Evolutionary conservation across 176 grass and related monocot species (phyloP).

Genomic region (Saccharum spontaneum): DNA sequence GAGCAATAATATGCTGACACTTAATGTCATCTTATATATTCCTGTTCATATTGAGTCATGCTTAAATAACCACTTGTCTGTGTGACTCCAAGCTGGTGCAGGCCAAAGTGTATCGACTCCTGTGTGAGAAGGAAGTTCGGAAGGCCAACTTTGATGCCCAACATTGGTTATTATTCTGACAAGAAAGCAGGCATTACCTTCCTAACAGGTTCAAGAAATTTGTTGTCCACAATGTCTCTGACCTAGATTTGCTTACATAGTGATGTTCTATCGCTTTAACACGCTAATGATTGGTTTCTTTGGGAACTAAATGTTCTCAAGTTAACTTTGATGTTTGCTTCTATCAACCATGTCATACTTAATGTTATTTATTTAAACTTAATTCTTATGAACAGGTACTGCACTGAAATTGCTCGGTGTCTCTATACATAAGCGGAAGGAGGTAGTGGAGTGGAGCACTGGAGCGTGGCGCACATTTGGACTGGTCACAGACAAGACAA

Average conservation of each 20-base stretch:
- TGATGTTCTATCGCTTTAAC: neutral
- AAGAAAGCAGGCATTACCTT: constrained; percentile 69
- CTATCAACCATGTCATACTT: neutral
- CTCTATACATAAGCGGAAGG: neutral
- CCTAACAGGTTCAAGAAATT: constrained; percentile 85
- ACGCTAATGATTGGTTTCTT: neutral
- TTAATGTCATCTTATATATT: neutral
- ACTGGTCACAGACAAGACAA: neutral
- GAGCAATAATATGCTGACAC: neutral
- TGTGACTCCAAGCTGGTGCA: constrained; percentile 65
- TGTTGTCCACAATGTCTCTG: constrained; percentile 71
- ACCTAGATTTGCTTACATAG: constrained; percentile 79
- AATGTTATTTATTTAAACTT: neutral
- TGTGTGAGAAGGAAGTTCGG: constrained; percentile 81
- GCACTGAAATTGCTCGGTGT: constrained; percentile 18
- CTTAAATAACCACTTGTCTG: neutral
- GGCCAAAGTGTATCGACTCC: constrained; percentile 87
- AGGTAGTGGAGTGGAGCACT: neutral
- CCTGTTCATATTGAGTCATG: neutral
- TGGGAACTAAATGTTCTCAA: neutral
- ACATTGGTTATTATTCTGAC: constrained; percentile 82
- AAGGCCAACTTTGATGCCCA: constrained; percentile 68
- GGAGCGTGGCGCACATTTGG: neutral
- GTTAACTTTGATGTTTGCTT: neutral
- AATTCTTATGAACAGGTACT: constrained; percentile 45